A percentile compares a stretch with the other conserved stretches of the same genome.
Conservation (phyloP, 2,329 filamentous ascomycete genomes). For the Aureobasidium zeae region DNA sequence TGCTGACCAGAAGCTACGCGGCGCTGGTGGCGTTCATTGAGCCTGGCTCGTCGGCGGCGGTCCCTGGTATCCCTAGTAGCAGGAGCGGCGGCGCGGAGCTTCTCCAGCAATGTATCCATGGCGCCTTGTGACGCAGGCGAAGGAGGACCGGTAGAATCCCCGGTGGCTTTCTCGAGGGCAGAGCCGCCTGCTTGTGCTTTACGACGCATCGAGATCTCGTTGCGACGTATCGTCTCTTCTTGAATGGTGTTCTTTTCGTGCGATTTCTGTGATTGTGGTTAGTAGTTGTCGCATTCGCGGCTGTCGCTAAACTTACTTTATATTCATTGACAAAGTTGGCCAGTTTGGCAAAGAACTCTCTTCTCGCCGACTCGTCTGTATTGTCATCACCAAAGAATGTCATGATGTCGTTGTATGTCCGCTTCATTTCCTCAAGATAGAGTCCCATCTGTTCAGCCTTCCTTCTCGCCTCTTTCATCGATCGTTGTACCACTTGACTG, state of each 20-base stretch:
- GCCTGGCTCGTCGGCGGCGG: slow-evolving; percentile 70
- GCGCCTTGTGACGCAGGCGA: slow-evolving; percentile 65
- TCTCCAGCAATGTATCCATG: slow-evolving; percentile 93
- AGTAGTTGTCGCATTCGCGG: too few species aligned
- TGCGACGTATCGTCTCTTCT: slow-evolving; percentile 74
- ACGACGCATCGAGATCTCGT: slow-evolving; percentile 86
- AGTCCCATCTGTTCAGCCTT: slow-evolving; percentile 95
- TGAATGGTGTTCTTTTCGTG: slow-evolving; percentile 79
- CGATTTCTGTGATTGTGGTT: slow-evolving; percentile 53
- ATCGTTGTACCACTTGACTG: slow-evolving; percentile 77
- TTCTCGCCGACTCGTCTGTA: slow-evolving; percentile 78
- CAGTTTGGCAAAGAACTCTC: slow-evolving; percentile 93
- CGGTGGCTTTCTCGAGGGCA: slow-evolving; percentile 35
- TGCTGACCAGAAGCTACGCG: slow-evolving; percentile 82
- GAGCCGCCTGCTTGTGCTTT: slow-evolving; percentile 63
- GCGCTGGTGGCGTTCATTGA: slow-evolving; percentile 86
- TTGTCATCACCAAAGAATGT: slow-evolving; percentile 93
- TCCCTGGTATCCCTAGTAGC: slow-evolving; percentile 84
- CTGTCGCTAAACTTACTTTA: slow-evolving; percentile 56
- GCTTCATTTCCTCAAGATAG: slow-evolving; percentile 85
- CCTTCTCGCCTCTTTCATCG: slow-evolving; percentile 91
- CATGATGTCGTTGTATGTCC: slow-evolving; percentile 91
- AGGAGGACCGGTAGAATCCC: slow-evolving; percentile 34
- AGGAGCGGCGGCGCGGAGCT: slow-evolving; percentile 83
- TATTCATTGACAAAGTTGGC: slow-evolving; percentile 85